These are phyloP conservation scores for Ajuga chamaepitys DNA, from an alignment of 257 asterid species.

Conservation along the genomic window DNA sequence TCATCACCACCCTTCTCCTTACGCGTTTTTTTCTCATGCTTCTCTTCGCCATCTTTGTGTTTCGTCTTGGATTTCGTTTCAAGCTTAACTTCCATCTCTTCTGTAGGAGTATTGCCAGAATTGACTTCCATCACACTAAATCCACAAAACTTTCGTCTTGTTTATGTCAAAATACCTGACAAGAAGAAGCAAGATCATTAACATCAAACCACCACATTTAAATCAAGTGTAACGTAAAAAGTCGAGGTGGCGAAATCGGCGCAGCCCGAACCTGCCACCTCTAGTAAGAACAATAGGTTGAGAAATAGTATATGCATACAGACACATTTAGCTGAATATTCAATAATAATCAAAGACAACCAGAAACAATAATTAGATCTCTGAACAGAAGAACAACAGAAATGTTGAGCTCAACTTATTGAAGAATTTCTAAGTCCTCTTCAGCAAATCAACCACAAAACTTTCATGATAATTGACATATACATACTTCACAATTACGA, in stretches of 20 bases:
- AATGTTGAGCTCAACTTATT: background rate
- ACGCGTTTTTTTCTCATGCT: conserved; percentile 8
- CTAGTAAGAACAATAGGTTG: background rate
- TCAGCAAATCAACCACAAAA: background rate
- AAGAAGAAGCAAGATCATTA: background rate
- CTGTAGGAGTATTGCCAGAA: conserved; percentile 17
- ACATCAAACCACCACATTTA: background rate
- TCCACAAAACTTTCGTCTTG: background rate
- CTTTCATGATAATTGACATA: background rate
- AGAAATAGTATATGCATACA: background rate
- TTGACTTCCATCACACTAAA: conserved; percentile 31
- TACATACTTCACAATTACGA: background rate
- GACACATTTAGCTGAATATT: too few relatives aligned
- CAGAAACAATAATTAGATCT: background rate
- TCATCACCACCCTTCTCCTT: conserved; percentile 2
- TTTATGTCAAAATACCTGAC: conserved; percentile 17
- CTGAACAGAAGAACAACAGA: background rate
- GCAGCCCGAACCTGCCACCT: too few relatives aligned
- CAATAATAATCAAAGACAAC: background rate
- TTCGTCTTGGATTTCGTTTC: conserved; percentile 31
- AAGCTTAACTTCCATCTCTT: conserved; percentile 31
- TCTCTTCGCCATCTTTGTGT: conserved; percentile 15
- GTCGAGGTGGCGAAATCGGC: too few relatives aligned
- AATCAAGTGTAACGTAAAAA: background rate
- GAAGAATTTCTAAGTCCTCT: background rate